Base-by-base conservation (phyloP, 345 rosid species). In the Acer negundo region DNA sequence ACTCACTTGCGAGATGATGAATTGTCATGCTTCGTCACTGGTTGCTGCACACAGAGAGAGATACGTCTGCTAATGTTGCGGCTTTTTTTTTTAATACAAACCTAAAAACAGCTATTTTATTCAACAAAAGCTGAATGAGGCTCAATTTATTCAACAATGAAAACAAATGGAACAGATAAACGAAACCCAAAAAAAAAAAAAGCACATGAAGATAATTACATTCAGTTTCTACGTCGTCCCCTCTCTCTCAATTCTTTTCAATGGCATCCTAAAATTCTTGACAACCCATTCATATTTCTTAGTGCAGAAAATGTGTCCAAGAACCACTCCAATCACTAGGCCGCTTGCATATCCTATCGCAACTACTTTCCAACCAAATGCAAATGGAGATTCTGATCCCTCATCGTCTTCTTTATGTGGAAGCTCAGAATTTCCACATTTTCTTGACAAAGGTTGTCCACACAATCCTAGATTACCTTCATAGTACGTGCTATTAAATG, bases 301-400 rank as follows among this genome's bases (percentile, higher is more conserved):
- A 11, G 35, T 1, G 38, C 1, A 10, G 20, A 63, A 49, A 3
- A 20, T 63, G 64, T 56, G 17, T 22, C 80, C 81, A 49, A 74
- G 47, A 42, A 75, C 31, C 28, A 70, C 10, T 42, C 80, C 78
- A 35, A 68, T 3, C 10, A 79, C 46, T 5, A 79, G 7, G 16
- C 85, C 82, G 13, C 24, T 55, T 35, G 53, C 82, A 31, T 72
- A 79, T 46, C 82, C 82, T 8, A 69, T 40, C 44, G 62, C 1
- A 15, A 78, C 64, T 11, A 65, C 16, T 65, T 24, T 66, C 81
- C 81, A 74, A 15, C n/a, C 76, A n/a, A 79, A 44, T 22, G 62
- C 63, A 5, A 59, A 9, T 49, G 22, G 62, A 44, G 49, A 66
- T 22, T 22, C 58, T 0, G 47, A 63, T 4, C 28, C 77, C 20